A percentile compares a stretch with the other conserved stretches of the same genome.
Evolutionary conservation across 2,329 filamentous ascomycete species (phyloP).

Genomic region (Botrytis fragariae): DNA sequence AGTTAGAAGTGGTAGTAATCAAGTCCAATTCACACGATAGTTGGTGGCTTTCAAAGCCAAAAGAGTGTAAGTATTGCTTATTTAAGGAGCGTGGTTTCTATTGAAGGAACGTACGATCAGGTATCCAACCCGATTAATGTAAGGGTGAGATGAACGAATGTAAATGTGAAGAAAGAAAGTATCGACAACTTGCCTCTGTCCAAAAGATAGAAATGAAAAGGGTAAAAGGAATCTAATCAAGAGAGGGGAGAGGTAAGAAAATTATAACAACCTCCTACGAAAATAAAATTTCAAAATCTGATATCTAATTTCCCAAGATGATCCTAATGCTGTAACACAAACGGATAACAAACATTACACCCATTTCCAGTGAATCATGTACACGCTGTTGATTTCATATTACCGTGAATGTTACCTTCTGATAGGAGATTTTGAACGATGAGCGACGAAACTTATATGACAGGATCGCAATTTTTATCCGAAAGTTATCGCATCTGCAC

Average conservation of each 20-base stretch:
- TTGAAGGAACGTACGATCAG: slow-evolving; percentile 15
- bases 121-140: slow-evolving; percentile 16
- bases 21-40: neutral
- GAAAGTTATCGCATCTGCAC: neutral
- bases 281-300: no score
- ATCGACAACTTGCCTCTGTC: neutral
- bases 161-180: neutral
- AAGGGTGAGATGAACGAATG: neutral
- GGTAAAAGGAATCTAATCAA: neutral
- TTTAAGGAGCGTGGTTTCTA: neutral
- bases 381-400: neutral
- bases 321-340: neutral
- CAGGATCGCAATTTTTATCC: neutral
- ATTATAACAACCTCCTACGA: neutral
- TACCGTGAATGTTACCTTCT: neutral
- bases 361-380: neutral
- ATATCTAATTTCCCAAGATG: neutral
- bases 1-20: neutral
- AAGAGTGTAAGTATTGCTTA: neutral
- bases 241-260: neutral
- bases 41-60: neutral
- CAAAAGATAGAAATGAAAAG: neutral
- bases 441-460: neutral
- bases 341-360: neutral
- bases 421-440: neutral